Conservation (phyloP, 441 rosid genomes). For the Bocquillonia castaneifolia region DNA sequence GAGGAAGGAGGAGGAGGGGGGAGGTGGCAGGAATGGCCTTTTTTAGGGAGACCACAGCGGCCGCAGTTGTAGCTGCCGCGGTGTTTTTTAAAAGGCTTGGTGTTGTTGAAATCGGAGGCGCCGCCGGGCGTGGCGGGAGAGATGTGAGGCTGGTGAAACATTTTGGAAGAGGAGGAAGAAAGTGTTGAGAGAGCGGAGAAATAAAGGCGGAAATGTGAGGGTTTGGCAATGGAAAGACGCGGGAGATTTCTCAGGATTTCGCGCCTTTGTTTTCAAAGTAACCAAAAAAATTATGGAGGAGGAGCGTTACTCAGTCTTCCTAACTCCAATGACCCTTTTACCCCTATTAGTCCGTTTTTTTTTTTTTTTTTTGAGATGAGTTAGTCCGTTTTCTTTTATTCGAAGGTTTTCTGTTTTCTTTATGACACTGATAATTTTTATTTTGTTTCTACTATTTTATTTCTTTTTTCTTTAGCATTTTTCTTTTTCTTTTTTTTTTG, state of each 20-base stretch:
- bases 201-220: not conserved
- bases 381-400: too few species aligned
- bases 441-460: too few species aligned
- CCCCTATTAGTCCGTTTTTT: too few species aligned
- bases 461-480: too few species aligned
- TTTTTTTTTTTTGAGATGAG: too few species aligned
- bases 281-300: not conserved
- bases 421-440: too few species aligned
- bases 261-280: constrained; percentile 48
- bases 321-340: too few species aligned
- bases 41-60: constrained; percentile 92
- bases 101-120: constrained; percentile 33
- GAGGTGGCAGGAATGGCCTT: constrained; percentile 65
- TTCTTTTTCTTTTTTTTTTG: too few species aligned
- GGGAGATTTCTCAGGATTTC: constrained; percentile 51
- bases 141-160: constrained; percentile 39
- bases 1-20: constrained; percentile 20
- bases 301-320: not conserved
- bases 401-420: too few species aligned
- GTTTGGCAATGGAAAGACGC: constrained; percentile 30
- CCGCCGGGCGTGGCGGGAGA: constrained; percentile 43
- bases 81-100: constrained; percentile 36
- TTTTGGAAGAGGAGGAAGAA: not conserved
- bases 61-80: constrained; percentile 94
- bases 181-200: not conserved